These are phyloP conservation scores for Trichoderma koningii DNA, from an alignment of 2,329 filamentous ascomycete genomes.

Conservation along the genomic window DNA sequence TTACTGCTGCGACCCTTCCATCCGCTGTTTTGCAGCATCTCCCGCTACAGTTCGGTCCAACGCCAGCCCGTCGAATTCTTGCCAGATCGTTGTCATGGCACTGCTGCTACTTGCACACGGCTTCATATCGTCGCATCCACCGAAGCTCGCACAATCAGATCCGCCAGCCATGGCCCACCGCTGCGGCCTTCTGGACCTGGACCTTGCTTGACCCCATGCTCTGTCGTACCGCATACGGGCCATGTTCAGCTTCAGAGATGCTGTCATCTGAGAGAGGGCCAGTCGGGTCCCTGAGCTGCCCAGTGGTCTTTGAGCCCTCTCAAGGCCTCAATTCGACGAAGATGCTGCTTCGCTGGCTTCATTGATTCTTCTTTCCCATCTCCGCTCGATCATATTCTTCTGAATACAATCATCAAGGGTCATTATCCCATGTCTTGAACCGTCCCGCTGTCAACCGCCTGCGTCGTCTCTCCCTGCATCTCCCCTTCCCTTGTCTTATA, in stretches of 20 bases:
- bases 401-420: background rate
- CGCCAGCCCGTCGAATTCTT: background rate
- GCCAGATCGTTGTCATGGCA: slow-evolving; percentile 1
- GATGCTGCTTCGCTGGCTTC: background rate
- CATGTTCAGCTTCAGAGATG: slow-evolving; percentile 6
- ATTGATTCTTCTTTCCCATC: background rate
- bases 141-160: slow-evolving; percentile 2
- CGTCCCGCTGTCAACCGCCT: background rate
- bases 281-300: background rate
- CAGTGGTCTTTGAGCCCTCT: background rate
- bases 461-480: slow-evolving; percentile 9
- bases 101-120: background rate
- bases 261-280: background rate
- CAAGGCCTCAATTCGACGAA: background rate
- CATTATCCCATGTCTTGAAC: background rate
- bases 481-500: slow-evolving; percentile 9
- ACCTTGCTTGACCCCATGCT: background rate
- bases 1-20: background rate
- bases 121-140: background rate
- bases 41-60: background rate
- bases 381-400: background rate
- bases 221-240: background rate
- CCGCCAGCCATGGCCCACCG: background rate
- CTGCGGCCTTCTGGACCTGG: background rate
- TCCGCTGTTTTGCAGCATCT: background rate